Base-by-base conservation (phyloP, 257 asterid species). In the Fraxinus pennsylvanica region DNA sequence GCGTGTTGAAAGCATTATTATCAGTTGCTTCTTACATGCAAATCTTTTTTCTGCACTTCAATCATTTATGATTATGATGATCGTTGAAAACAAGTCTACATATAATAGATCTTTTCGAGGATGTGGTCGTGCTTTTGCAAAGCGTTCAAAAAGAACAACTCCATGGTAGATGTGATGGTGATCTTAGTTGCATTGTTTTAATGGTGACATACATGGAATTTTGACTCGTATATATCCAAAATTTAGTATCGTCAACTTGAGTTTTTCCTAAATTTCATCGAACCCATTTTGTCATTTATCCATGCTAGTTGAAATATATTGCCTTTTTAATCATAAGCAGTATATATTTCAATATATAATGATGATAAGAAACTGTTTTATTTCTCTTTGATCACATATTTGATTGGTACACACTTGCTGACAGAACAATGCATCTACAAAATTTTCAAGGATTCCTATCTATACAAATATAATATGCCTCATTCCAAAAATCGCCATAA, bases 261-360 rank as follows among this genome's bases (percentile, higher is more conserved):
- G 29, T 33, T 54, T 52, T 54, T n/a, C 76, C 82, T 84, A 47
- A 52, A 14, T 80, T 79, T 75, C 54, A 72, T 78, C 83, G 69
- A 76, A 41, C 72, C 50, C 25, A 47, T 57, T 76, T 19, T 10
- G 19, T 80, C 43, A 22, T 77, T 39, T 39, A 8, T 17, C 76
- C 71, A 10, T 25, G 54, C 33, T 22, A 47, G 19, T 33, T 70
- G 67, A 27, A 47, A 32, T 66, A 19, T 36, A 21, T 33, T 39
- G 15, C 73, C 45, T 63, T 52, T 27, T 33, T 22, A 39, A 43
- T 63, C 35, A 27, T 29, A 38, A 67, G 2, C 9, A 76, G 19
- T 9, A 14, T 50, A 9, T 8, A 36, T 33, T 29, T 74, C 33
- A 61, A n/a, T 75, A 36, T 14, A 33, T 69, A 69, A 45, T 39